Evolutionary conservation across 1,284 basidiomycete genomes (phyloP), one percentile per base, ranked within the genome.

Genomic region (Hemileia vastatrix): DNA sequence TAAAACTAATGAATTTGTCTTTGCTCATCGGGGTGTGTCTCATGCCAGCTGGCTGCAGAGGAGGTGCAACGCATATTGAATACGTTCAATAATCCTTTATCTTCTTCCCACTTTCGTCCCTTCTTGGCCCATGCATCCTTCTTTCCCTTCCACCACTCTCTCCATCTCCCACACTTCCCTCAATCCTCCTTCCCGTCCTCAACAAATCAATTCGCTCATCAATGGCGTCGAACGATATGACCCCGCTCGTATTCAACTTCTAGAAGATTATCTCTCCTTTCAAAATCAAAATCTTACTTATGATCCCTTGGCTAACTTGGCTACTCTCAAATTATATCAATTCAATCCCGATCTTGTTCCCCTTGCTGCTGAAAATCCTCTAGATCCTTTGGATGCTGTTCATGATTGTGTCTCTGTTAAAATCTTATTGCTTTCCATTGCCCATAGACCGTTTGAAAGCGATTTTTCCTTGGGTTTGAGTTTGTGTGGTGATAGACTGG

Each of bases 271-370:
- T 45, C 32, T 61, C 6, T 27, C 59, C 19, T 27, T 48, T 15
- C 59, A 61, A 49, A 54, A 19, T 21, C 33, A 47, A n/a, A 43
- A 45, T 11, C 40, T 18, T n/a, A 54, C 54, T 33, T 61, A 61
- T 36, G 59, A 61, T 43, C 59, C 59, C 3, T 40, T 61, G 31
- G 52, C 51, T 9, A 61, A 61, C 27, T 61, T 61, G 8, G 59
- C 59, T n/a, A 61, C 59, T 43, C 31, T 61, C 1, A 61, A 61
- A 49, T 24, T 61, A 45, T 61, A 54, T 32, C 59, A 61, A 49
- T 54, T 61, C 24, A 61, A 61, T 32, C 59, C 59, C 21, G 59
- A 61, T 49, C 32, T 61, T 19, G 59, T 61, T 27, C 59, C 59
- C 21, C 45, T 61, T 19, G 59, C 59, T 27, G 51, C 59, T 40